Conservation (phyloP, 257 asterid species). For the Verbascum thapsus region DNA sequence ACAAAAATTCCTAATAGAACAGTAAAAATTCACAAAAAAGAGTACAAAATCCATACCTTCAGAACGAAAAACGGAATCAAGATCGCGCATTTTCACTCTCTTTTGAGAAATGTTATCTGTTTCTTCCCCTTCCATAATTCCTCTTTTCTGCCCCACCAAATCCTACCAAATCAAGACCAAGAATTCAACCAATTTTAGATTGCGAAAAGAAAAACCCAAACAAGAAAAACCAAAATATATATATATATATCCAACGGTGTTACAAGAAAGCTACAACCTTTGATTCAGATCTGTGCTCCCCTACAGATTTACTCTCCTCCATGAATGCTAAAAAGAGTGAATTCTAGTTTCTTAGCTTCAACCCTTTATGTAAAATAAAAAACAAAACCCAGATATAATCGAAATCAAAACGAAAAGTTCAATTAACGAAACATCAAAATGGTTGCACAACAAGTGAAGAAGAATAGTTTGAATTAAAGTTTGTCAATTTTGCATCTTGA, state of each 20-base stretch:
- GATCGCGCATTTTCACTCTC: constrained; percentile 34
- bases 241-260: no score
- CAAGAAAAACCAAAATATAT: neutral
- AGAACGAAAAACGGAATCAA: constrained; percentile 25
- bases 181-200: constrained; percentile 20
- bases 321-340: no score
- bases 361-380: no score
- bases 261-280: constrained; percentile 31
- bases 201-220: neutral
- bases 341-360: no score
- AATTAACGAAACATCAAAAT: no score
- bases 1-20: constrained; percentile 17
- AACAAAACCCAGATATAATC: no score
- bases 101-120: constrained; percentile 22
- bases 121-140: constrained; percentile 26
- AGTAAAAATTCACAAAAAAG: neutral
- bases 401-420: no score
- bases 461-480: no score
- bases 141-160: constrained; percentile 33
- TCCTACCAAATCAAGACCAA: constrained; percentile 26
- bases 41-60: constrained; percentile 32
- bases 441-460: no score
- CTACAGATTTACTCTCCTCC: constrained; percentile 22
- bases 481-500: no score
- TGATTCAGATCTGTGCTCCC: constrained; percentile 36